Evolutionary conservation across 1,284 basidiomycete genomes (phyloP), one percentile per base, ranked within the genome.

Genomic region (Ceratobasidium sp.): DNA sequence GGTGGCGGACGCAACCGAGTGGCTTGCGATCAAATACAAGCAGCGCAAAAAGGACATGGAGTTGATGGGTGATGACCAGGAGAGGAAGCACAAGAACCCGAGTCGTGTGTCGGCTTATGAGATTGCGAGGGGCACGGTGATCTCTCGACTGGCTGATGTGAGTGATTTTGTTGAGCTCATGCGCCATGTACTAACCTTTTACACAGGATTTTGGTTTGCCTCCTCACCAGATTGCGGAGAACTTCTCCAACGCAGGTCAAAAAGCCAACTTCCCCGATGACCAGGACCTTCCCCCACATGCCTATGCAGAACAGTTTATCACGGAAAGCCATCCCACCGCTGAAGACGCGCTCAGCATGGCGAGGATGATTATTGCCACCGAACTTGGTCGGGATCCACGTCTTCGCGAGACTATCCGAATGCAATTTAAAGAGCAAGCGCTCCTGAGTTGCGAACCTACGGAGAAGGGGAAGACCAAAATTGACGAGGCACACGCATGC

Each of bases 371-470:
- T 74, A 83, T 98, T 46, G 88, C 92, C 13, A 94, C 92, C 0
- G 98, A 99, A 81, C 87, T 99, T 23, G 93, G 95, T 28, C 95
- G 93, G 78, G 96, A 99, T 80, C 98, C 97, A 9, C 84, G 95
- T 21, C 86, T 99, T 55, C 88, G 95, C 70, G 89, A 91, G 76
- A 87, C 91, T 75, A 89, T 95, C 49, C 89, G 97, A 66, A 86
- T 90, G 64, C 82, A 89, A 32, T 96, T 97, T 84, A 91, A 89
- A 78, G 84, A 86, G 8, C 87, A 91, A 75, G 96, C 93, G 4
- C 83, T 88, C n/a, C 85, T 99, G 41, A 91, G 91, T 32, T 90
- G 97, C 16, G 85, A 88, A 54, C 96, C 97, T 0, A 99, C 98
- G 0, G 96, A 98, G 66, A 89, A 91, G 69, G 98, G 98, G n/a